Base-by-base conservation (phyloP, 352 stramenopile species). In the Nothophytophthora sp. region DNA sequence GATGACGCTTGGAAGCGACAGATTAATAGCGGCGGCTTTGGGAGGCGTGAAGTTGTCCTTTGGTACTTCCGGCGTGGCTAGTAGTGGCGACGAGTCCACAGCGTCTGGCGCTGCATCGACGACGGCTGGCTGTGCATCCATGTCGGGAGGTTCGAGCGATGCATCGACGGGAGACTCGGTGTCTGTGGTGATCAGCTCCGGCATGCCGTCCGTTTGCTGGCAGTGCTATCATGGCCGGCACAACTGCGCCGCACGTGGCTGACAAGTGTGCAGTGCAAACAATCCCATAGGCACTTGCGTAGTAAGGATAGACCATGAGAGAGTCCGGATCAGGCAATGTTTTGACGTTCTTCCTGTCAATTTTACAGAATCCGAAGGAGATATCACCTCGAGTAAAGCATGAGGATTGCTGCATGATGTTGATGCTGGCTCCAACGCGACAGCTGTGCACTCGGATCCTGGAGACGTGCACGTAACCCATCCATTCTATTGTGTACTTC, bases 321-420 rank as follows among this genome's bases (percentile, higher is more conserved):
- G 95, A 99, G 64, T 99, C 97, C 1, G 96, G 97, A 19, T 97
- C 83, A 4, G 96, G 96, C 39, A 99, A 99, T 64, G 99, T 96
- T 27, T 71, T 99, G 36, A 93, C 96, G 33, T 99, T 98, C 57
- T 53, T 99, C 34, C 63, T 99, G 28, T 96, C 97, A 13, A 95
- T 99, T 36, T 70, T 99, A 12, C 88, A 99, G 60, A 81, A 89
- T 24, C 65, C 97, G 12, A 81, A 92, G 50, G 53, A 66, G 6
- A 54, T 84, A 24, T 64, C 82, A n/a, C 79, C 77, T 0, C 75
- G 91, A 10, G 77, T 97, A 15, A 66, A 81, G 23, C 76, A 88
- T 12, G 62, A 87, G 7, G 86, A 97, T 52, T 87, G 88, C n/a
- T 97, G 85, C 44, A 59, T 94, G 47, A 93, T 93, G 16, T 65